Evolutionary conservation across 169 alveolate species (phyloP).

Genomic region (Amoebophrya sp.): DNA sequence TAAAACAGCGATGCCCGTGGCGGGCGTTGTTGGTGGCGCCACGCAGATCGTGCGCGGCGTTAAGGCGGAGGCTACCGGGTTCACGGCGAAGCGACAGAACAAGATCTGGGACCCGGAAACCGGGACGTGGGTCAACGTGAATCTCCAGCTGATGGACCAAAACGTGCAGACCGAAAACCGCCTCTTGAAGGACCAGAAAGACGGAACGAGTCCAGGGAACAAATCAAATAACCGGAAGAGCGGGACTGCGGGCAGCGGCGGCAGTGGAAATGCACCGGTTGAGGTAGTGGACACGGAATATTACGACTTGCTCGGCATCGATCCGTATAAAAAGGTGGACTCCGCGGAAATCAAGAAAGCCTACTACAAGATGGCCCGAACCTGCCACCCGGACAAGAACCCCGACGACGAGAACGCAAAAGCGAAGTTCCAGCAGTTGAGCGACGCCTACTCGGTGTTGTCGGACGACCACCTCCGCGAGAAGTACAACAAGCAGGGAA

Average conservation of each 20-base stretch:
- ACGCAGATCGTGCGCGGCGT: background rate
- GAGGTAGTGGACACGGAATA: constrained; percentile 66
- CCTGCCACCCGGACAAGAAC: constrained; percentile 85
- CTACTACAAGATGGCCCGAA: constrained; percentile 70
- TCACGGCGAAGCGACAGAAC: background rate
- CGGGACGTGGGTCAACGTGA: background rate
- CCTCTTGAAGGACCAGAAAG: too few relatives aligned
- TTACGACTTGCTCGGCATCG: constrained; percentile 63
- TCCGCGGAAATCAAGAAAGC: constrained; percentile 61
- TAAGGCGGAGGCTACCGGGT: background rate
- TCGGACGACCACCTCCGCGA: constrained; percentile 82
- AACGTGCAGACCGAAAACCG: background rate
- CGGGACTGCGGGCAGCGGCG: background rate
- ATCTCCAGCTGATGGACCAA: background rate
- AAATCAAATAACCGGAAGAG: background rate
- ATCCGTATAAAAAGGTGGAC: constrained; percentile 64
- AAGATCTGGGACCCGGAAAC: constrained; percentile 21
- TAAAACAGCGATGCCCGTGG: background rate
- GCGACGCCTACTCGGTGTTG: constrained; percentile 80
- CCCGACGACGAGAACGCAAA: constrained; percentile 75
- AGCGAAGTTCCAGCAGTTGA: constrained; percentile 63
- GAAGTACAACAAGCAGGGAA: constrained; percentile 78
- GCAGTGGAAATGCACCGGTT: background rate
- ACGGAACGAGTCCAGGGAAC: too few relatives aligned
- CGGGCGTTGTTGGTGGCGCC: constrained; percentile 8